Percentiles rank a stretch among this genome's conserved stretches.
Evolutionary conservation across 345 rosid genomes (phyloP).

Genomic region (Excoecaria cochinchinensis): DNA sequence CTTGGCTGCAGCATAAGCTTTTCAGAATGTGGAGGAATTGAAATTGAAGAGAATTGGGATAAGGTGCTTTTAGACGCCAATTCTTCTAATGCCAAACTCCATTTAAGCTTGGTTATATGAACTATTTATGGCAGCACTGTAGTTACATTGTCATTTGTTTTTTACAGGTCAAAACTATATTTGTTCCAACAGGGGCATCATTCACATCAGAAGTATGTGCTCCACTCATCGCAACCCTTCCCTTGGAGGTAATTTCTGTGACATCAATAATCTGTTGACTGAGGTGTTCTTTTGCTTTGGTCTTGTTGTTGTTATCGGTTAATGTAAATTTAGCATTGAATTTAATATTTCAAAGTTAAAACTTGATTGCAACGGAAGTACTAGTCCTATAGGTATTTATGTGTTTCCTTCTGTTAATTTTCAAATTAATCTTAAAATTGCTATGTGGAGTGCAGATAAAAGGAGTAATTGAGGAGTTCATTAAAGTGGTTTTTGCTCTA

Average conservation of each 20-base stretch:
- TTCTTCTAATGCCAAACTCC: neutral
- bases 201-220: conserved; percentile 71
- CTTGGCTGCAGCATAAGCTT: conserved; percentile 94
- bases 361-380: neutral
- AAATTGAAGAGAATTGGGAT: conserved; percentile 98
- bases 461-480: conserved; percentile 45
- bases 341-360: conserved; percentile 4
- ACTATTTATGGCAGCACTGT: neutral
- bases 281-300: conserved; percentile 5
- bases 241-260: conserved; percentile 68
- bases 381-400: neutral
- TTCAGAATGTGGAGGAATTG: conserved; percentile 96
- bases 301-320: neutral
- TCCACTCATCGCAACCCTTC: conserved; percentile 90
- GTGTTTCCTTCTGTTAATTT: conserved; percentile 1
- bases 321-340: neutral
- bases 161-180: conserved; percentile 76
- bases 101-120: conserved; percentile 4
- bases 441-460: conserved; percentile 46
- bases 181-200: conserved; percentile 64
- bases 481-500: conserved; percentile 64
- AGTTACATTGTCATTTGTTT: conserved; percentile 12
- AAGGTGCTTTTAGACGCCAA: conserved; percentile 45
- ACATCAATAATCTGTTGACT: conserved; percentile 10
- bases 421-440: neutral